phyloP scores from a whole-genome alignment of 2,329 filamentous ascomycete species.

The Aspergillus ustus region DNA sequence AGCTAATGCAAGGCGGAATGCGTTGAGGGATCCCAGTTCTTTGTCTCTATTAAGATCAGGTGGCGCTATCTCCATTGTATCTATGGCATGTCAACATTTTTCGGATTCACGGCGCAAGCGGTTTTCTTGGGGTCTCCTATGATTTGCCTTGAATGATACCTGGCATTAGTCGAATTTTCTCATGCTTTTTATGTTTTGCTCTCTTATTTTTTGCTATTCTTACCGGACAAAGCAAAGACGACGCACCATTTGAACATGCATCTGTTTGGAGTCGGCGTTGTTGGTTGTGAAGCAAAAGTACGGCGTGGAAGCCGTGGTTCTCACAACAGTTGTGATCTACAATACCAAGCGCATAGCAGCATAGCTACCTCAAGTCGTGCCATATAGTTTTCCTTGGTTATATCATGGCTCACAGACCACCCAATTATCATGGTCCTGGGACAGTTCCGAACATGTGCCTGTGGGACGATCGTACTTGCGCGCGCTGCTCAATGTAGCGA shows the following conservation, averaged over 20 bases:
- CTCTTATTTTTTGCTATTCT: not conserved
- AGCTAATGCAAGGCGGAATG: slow-evolving; percentile 55
- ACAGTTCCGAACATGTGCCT: not conserved
- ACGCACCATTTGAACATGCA: not conserved
- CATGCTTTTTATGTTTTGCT: slow-evolving; percentile 9
- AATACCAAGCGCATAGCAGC: not conserved
- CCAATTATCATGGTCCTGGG: not conserved
- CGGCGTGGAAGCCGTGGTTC: not conserved
- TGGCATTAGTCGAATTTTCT: slow-evolving; percentile 18
- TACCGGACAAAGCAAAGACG: not conserved
- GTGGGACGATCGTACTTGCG: not conserved
- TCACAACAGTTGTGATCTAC: not conserved
- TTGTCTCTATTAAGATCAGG: slow-evolving; percentile 6
- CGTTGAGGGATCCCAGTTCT: slow-evolving; percentile 28
- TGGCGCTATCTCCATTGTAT: slow-evolving; percentile 9
- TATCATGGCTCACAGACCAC: not conserved
- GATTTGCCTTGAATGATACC: slow-evolving; percentile 20
- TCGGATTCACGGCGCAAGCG: slow-evolving; percentile 19
- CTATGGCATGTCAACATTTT: not conserved
- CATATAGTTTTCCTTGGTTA: not conserved
- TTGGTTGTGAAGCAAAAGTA: slow-evolving; percentile 1
- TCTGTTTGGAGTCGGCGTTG: not conserved
- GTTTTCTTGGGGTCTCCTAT: slow-evolving; percentile 13
- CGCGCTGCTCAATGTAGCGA: not conserved
- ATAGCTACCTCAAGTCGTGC: not conserved